These are phyloP conservation scores for Elsinoe batatas DNA, from an alignment of 2,329 filamentous ascomycete species.

Conservation along the genomic window DNA sequence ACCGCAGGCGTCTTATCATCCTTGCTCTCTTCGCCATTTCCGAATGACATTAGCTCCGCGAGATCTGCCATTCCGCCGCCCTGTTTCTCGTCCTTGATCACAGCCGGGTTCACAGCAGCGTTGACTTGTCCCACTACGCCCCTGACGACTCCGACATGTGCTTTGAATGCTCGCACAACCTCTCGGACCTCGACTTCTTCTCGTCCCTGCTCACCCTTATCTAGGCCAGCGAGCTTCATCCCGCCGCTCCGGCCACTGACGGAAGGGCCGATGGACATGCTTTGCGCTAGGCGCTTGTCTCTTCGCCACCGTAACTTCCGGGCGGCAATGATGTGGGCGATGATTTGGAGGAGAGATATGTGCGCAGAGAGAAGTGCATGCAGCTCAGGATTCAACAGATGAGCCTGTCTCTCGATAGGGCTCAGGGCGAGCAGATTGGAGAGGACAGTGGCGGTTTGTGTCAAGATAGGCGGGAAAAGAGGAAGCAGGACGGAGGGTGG, in stretches of 20 bases:
- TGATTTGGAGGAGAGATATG: slow-evolving; percentile 53
- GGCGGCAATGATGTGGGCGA: slow-evolving; percentile 73
- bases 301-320: slow-evolving; percentile 84
- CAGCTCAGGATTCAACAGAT: slow-evolving; percentile 51
- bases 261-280: slow-evolving; percentile 74
- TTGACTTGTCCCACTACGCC: slow-evolving; percentile 56
- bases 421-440: slow-evolving; percentile 45
- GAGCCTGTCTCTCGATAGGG: slow-evolving; percentile 47
- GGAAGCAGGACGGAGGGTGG: slow-evolving; percentile 76
- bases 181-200: slow-evolving; percentile 81
- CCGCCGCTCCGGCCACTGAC: slow-evolving; percentile 60
- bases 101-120: slow-evolving; percentile 38
- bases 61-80: slow-evolving; percentile 69
- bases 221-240: slow-evolving; percentile 84
- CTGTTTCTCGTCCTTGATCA: slow-evolving; percentile 19
- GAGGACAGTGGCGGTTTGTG: slow-evolving; percentile 56
- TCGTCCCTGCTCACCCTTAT: slow-evolving; percentile 69
- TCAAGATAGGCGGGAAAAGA: slow-evolving; percentile 62
- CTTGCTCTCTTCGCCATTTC: slow-evolving; percentile 68
- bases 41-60: slow-evolving; percentile 60
- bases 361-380: slow-evolving; percentile 56
- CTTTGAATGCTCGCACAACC: slow-evolving; percentile 63
- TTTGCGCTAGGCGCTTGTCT: slow-evolving; percentile 72
- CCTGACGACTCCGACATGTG: slow-evolving; percentile 63
- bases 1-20: slow-evolving; percentile 59